A percentile compares a stretch with the other conserved stretches of the same genome.
phyloP scores from a whole-genome alignment of 2,329 filamentous ascomycete species.

The Emericellopsis atlantica region DNA sequence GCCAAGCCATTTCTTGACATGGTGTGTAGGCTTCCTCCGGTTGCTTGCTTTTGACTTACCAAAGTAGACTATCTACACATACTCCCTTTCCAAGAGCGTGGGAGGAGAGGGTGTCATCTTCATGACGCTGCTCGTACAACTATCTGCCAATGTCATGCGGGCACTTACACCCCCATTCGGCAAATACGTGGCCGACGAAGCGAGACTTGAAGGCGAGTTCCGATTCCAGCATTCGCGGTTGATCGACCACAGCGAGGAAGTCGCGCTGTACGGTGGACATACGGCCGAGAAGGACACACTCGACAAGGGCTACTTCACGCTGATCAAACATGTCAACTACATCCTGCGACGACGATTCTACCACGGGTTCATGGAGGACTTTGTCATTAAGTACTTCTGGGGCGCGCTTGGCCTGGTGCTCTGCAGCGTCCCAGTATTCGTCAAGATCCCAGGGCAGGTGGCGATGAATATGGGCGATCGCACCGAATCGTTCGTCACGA shows the following conservation, averaged over 20 bases:
- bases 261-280: conserved; percentile 84
- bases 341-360: conserved; percentile 85
- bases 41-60: neutral
- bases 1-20: conserved; percentile 93
- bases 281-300: conserved; percentile 91
- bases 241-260: conserved; percentile 92
- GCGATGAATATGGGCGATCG: conserved; percentile 56
- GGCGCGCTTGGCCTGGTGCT: conserved; percentile 82
- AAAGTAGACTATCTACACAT: conserved; percentile 71
- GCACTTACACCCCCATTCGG: conserved; percentile 91
- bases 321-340: conserved; percentile 98
- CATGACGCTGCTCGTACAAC: conserved; percentile 86
- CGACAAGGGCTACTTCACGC: conserved; percentile 96
- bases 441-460: conserved; percentile 69
- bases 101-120: conserved; percentile 91
- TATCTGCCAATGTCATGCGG: conserved; percentile 88
- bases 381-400: conserved; percentile 99
- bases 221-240: conserved; percentile 87
- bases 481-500: conserved; percentile 78
- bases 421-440: conserved; percentile 91
- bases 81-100: conserved; percentile 85
- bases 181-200: conserved; percentile 95
- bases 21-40: conserved; percentile 28
- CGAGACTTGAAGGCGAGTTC: conserved; percentile 88
- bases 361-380: conserved; percentile 99